Percentiles rank a stretch among this genome's conserved stretches.
phyloP scores from a whole-genome alignment of 805 yeast species.

The Metschnikowia arizonensis region DNA sequence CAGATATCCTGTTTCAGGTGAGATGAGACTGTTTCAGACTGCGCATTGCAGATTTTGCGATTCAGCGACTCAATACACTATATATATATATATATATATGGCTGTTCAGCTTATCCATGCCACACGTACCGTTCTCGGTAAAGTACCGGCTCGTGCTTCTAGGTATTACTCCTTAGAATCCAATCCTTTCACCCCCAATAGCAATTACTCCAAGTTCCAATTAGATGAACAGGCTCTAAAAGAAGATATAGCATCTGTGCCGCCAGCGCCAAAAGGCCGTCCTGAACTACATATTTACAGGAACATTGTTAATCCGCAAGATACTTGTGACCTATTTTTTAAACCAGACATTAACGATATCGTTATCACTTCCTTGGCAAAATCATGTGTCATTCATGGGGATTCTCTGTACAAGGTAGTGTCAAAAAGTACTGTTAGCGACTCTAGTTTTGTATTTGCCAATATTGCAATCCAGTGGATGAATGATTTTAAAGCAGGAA shows the following conservation, averaged over 20 bases:
- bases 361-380: constrained; percentile 27
- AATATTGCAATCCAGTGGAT: constrained; percentile 30
- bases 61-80: not conserved
- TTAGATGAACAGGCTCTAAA: constrained; percentile 26
- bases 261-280: constrained; percentile 23
- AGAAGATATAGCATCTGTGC: constrained; percentile 34
- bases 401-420: constrained; percentile 22
- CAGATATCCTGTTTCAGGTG: constrained; percentile 3
- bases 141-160: not conserved
- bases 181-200: constrained; percentile 26
- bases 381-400: constrained; percentile 28
- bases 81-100: not conserved
- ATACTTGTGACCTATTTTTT: constrained; percentile 32
- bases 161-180: constrained; percentile 1
- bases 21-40: constrained; percentile 4
- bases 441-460: constrained; percentile 24
- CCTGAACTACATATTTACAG: constrained; percentile 10
- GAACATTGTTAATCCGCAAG: constrained; percentile 33
- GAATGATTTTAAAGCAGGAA: constrained; percentile 23
- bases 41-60: constrained; percentile 4
- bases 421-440: constrained; percentile 11
- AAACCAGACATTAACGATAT: constrained; percentile 28
- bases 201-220: constrained; percentile 25
- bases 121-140: not conserved
- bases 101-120: not conserved